phyloP scores from a whole-genome alignment of 257 asterid genomes.

The Leonotis leonurus region DNA sequence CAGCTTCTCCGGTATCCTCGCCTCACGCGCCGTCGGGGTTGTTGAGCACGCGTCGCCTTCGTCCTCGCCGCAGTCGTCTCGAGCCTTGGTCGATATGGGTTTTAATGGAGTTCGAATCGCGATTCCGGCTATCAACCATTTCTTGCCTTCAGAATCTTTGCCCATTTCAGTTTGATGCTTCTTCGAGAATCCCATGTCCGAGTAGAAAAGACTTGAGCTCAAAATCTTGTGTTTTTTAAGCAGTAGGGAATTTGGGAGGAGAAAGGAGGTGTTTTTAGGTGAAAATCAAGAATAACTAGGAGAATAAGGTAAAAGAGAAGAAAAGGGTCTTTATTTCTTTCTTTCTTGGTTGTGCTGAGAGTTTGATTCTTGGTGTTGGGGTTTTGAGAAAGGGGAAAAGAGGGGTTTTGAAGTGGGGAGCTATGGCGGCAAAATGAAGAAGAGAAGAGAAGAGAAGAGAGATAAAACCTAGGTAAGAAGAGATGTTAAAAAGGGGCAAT shows the following conservation, averaged over 20 bases:
- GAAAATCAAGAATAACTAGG: slow-evolving; percentile 26
- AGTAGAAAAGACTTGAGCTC: neutral
- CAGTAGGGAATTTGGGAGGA: slow-evolving; percentile 6
- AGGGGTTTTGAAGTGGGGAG: slow-evolving; percentile 4
- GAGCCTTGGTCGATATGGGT: slow-evolving; percentile 39
- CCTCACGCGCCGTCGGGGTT: slow-evolving; percentile 73
- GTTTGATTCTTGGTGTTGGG: neutral
- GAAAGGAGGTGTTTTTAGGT: neutral
- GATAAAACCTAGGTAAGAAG: slow-evolving; percentile 5
- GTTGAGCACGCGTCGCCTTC: slow-evolving; percentile 37
- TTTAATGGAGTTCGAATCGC: slow-evolving; percentile 51
- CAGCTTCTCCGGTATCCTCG: slow-evolving; percentile 55
- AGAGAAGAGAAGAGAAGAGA: neutral
- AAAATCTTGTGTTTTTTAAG: too few relatives aligned
- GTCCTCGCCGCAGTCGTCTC: slow-evolving; percentile 28
- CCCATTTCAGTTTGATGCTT: slow-evolving; percentile 39
- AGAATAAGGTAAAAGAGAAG: slow-evolving; percentile 34
- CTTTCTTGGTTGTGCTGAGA: slow-evolving; percentile 1
- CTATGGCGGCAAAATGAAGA: slow-evolving; percentile 48
- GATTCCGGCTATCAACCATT: slow-evolving; percentile 68
- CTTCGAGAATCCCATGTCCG: slow-evolving; percentile 66
- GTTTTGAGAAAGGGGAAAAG: neutral
- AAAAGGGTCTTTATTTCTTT: slow-evolving; percentile 25
- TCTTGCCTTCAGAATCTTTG: slow-evolving; percentile 43
- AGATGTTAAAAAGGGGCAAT: slow-evolving; percentile 5